A percentile compares a stretch with the other conserved stretches of the same genome.
These are phyloP conservation scores for Ustilago crameri DNA, from an alignment of 1,284 basidiomycete species.

Conservation along the genomic window DNA sequence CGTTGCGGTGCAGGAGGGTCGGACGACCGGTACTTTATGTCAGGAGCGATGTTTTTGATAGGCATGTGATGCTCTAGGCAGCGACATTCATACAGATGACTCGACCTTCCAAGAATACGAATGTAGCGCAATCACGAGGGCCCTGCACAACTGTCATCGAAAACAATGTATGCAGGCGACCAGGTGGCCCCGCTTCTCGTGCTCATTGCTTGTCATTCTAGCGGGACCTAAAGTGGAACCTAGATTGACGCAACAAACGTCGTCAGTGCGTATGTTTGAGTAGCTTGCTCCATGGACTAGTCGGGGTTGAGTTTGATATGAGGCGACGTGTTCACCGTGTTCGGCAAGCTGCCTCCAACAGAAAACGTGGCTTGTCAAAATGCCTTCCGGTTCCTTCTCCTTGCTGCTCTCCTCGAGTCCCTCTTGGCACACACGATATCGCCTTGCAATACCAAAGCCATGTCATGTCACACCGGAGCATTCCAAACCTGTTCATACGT, in stretches of 20 bases:
- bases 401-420: not conserved
- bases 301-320: not conserved
- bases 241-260: not conserved
- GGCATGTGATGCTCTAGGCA: too few relatives aligned
- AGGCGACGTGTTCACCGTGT: not conserved
- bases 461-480: too few relatives aligned
- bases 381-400: not conserved
- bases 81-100: constrained; percentile 15
- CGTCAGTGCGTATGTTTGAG: not conserved
- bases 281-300: not conserved
- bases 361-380: not conserved
- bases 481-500: too few relatives aligned
- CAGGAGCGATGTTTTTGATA: too few relatives aligned
- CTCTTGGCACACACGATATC: too few relatives aligned
- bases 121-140: not conserved
- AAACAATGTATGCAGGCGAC: not conserved
- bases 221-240: too few relatives aligned
- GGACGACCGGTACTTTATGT: too few relatives aligned
- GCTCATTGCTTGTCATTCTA: too few relatives aligned
- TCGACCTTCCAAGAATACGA: constrained; percentile 18
- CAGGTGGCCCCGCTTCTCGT: not conserved
- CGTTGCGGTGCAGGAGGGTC: too few relatives aligned
- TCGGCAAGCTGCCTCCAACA: not conserved
- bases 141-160: not conserved
- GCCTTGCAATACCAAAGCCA: too few relatives aligned